Percentiles rank a stretch among this genome's conserved stretches.
Evolutionary conservation across 202 grass and related monocot species (phyloP).

Genomic region (Setaria italica): DNA sequence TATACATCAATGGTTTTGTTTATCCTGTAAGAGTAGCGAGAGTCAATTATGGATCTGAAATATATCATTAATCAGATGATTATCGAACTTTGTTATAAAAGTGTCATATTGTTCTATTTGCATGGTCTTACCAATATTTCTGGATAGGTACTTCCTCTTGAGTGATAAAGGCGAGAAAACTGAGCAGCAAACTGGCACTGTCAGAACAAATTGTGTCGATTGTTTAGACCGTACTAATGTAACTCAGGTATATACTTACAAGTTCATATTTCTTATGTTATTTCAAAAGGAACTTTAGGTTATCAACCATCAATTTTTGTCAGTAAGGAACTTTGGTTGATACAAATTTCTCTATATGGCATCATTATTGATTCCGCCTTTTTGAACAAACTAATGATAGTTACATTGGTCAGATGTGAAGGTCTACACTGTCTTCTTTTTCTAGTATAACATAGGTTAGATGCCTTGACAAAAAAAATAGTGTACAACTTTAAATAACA

Average conservation of each 20-base stretch:
- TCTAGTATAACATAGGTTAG: not conserved
- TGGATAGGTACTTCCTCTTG: conserved; percentile 77
- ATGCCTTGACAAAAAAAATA: not conserved
- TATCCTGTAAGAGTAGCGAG: conserved; percentile 8
- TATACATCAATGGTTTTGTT: conserved; percentile 4
- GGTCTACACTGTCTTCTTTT: not conserved
- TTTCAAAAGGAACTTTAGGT: not conserved
- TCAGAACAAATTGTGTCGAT: conserved; percentile 95
- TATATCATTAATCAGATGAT: not conserved
- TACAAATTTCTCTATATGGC: not conserved
- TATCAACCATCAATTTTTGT: not conserved
- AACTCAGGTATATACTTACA: conserved; percentile 73
- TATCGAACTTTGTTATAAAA: not conserved
- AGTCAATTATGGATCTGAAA: not conserved
- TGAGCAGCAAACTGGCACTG: conserved; percentile 68
- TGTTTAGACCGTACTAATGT: conserved; percentile 99
- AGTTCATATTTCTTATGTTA: not conserved
- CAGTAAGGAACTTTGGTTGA: not conserved
- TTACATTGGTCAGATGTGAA: not conserved
- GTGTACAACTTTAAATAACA: not conserved
- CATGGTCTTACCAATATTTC: conserved; percentile 32
- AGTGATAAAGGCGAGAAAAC: conserved; percentile 75
- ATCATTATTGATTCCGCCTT: not conserved
- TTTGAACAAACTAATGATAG: not conserved
- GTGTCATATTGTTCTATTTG: not conserved